A percentile compares a stretch with the other conserved stretches of the same genome.
Conservation (phyloP, 2,329 filamentous ascomycete genomes). For the Lachnellula hyalina region DNA sequence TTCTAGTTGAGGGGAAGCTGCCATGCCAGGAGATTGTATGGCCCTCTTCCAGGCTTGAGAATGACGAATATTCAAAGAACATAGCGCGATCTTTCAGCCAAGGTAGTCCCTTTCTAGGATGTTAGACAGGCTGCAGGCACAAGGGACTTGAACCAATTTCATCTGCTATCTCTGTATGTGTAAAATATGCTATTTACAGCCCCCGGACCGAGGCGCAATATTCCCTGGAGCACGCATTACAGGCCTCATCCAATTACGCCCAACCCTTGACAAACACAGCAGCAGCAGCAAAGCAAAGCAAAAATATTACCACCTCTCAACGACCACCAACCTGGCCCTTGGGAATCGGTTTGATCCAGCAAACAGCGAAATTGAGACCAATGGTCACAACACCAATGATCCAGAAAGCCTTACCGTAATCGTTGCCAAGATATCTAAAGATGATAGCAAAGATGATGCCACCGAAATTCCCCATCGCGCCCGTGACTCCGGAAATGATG, state of each 20-base stretch:
- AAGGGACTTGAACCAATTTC: not conserved
- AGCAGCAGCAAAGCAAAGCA: not conserved
- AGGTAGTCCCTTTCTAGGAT: not conserved
- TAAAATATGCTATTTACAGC: not conserved
- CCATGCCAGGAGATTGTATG: too few relatives aligned
- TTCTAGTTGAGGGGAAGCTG: too few relatives aligned
- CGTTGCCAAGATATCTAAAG: conserved; percentile 66
- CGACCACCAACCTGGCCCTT: conserved; percentile 46
- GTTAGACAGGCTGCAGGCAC: too few relatives aligned
- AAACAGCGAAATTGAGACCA: conserved; percentile 59
- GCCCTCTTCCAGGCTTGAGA: too few relatives aligned
- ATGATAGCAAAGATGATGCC: conserved; percentile 80
- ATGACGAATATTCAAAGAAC: too few relatives aligned
- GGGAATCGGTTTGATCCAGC: conserved; percentile 57
- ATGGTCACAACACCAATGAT: conserved; percentile 76
- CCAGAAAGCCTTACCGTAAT: conserved; percentile 71
- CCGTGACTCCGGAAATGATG: conserved; percentile 68
- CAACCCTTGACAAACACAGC: not conserved
- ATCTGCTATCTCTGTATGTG: not conserved
- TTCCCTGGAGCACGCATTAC: not conserved
- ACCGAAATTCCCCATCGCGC: conserved; percentile 77
- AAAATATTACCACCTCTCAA: conserved; percentile 2
- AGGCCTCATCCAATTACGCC: not conserved
- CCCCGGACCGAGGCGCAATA: not conserved
- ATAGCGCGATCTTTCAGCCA: too few relatives aligned